Base-by-base conservation (phyloP, 176 grass and related monocot species). In the Aegilops speltoides region DNA sequence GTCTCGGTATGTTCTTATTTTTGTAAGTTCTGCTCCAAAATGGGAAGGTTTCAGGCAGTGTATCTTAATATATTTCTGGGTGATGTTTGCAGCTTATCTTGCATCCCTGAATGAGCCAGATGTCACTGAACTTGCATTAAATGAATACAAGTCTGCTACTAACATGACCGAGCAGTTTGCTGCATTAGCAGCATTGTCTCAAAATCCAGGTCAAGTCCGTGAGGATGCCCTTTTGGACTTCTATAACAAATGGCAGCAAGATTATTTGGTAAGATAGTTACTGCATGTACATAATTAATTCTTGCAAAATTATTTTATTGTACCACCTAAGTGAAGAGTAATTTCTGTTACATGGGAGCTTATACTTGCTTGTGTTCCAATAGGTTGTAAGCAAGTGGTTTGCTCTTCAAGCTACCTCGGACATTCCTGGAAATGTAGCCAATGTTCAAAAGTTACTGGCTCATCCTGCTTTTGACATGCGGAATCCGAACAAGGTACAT, bases 361-460 rank as follows among this genome's bases (percentile, higher is more conserved):
- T 83, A 68, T 67, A 54, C 76, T 64, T 85, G 17, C 71, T 64
- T 83, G 33, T 83, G 34, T 32, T 87, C n/a, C 17, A 38, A 76
- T 88, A 99, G 97, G 97, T 96, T 91, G 90, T 99, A 57, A 99
- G 95, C 89, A 96, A 99, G 88, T 99, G 97, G 94, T 96, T 99
- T 94, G 88, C 97, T 80, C 93, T 99, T 76, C 97, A 99, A 94
- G 94, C 97, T 72, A 93, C 89, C 67, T 99, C 97, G 14, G 97
- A 99, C 43, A 88, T 95, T 84, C 97, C 92, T 73, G 94, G 92
- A 73, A 99, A 99, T 72, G 92, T 99, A 17, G 85, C 29, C 43
- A 91, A 99, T 78, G 90, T 96, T 62, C 81, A 93, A 31, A 96
- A 99, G 83, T 8, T 99, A 81, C 73, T 94, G 69, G 65, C 22